Base-by-base conservation (phyloP, 2,329 filamentous ascomycete genomes). In the Fusarium dlaminii region DNA sequence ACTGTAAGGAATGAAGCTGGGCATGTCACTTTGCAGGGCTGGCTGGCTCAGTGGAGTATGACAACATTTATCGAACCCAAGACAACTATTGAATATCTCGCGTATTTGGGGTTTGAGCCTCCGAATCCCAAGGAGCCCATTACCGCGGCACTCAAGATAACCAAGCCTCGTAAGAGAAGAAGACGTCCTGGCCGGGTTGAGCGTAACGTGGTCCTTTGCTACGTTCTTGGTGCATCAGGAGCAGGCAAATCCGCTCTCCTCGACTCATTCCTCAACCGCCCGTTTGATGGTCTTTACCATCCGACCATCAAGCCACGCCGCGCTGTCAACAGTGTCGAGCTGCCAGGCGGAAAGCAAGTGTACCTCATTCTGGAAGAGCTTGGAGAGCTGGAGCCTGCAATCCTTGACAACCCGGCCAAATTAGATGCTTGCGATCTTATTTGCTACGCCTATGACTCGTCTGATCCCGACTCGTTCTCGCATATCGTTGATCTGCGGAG, bases 1-100 rank as follows among this genome's bases (percentile, higher is more conserved):
- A 98, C 96, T 0, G 96, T 98, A 24, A 92, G 94, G 46, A 98
- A 98, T 80, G 96, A 99, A 83, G 94, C 94, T 14, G 96, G 96
- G 0, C 91, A 98, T 81, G 95, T 99, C 70, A 99, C 96, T 3
- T 87, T 99, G 8, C 96, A 99, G 82, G 96, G 96, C 5, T 99
- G 96, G 96, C 89, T 99, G 42, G 96, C 96, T 8, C 96, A 99
- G 79, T 99, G 96, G 96, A 98, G 95, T 81, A 99, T 99, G 96
- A 99, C 96, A 1, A 99, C 96, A 0, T 99, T 98, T 78, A 91
- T 97, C 68, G 95, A 97, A 64, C 96, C 96, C 18, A 97, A 96
- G 80, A 98, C 94, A 1, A 98, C 96, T 1, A 88, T 99, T 8
- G 95, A 97, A 77, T 99, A 99, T 81, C 90, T 99, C 6, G 96